Percentiles rank a stretch among this genome's conserved stretches.
Conservation (phyloP, 2,329 filamentous ascomycete genomes). For the Fusarium mangiferae region DNA sequence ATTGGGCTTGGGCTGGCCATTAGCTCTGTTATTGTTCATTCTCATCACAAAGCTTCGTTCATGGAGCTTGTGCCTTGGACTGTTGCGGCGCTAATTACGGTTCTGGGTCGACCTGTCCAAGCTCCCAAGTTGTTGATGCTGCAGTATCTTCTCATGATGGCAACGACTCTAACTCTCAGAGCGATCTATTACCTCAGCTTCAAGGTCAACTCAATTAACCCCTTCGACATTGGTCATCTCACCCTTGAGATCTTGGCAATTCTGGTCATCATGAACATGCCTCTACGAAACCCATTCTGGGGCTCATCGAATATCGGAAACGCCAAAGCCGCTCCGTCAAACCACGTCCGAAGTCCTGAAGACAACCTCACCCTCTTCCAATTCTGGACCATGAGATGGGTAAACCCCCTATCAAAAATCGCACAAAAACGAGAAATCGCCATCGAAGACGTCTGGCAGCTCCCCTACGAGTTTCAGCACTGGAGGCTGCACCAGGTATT, state of each 20-base stretch:
- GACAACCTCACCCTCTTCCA: slow-evolving; percentile 83
- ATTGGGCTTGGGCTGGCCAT: slow-evolving; percentile 50
- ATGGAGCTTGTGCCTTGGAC: slow-evolving; percentile 55
- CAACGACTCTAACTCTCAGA: slow-evolving; percentile 46
- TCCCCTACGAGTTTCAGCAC: slow-evolving; percentile 87
- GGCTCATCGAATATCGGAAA: slow-evolving; percentile 47
- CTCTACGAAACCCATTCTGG: slow-evolving; percentile 51
- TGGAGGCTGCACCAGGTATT: slow-evolving; percentile 78
- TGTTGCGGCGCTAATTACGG: slow-evolving; percentile 50
- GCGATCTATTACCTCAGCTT: slow-evolving; percentile 46
- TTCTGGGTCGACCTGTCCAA: slow-evolving; percentile 52
- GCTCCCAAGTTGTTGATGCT: slow-evolving; percentile 54
- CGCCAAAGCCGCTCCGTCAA: slow-evolving; percentile 41
- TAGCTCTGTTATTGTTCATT: slow-evolving; percentile 45
- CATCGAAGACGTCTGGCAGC: slow-evolving; percentile 82
- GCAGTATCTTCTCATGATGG: slow-evolving; percentile 51
- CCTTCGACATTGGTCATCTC: slow-evolving; percentile 39
- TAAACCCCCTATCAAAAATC: slow-evolving; percentile 75
- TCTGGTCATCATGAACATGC: slow-evolving; percentile 51
- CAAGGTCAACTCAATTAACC: slow-evolving; percentile 26
- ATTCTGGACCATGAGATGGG: slow-evolving; percentile 88
- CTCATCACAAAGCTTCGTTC: slow-evolving; percentile 41
- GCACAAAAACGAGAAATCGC: slow-evolving; percentile 74
- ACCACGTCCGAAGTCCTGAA: slow-evolving; percentile 73
- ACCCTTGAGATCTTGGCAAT: slow-evolving; percentile 42